phyloP scores from a whole-genome alignment of 257 asterid genomes.

The Solanum appendiculatum region DNA sequence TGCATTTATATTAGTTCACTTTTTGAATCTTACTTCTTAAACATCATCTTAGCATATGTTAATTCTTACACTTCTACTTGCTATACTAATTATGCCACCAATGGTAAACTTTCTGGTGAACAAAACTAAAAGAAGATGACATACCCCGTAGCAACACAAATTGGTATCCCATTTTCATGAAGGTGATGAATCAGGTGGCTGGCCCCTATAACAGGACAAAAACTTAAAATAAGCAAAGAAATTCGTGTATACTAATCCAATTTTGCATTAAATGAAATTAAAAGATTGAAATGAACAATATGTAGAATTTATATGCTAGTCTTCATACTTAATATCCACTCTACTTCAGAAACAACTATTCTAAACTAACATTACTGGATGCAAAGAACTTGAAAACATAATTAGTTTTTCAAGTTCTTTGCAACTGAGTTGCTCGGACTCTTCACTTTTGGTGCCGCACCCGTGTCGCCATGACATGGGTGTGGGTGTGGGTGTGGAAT shows the following conservation, averaged over 20 bases:
- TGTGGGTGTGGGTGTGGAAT: too few species aligned
- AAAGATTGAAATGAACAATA: neutral
- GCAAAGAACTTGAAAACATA: neutral
- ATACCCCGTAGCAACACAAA: conserved; percentile 93
- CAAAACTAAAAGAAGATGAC: conserved; percentile 1
- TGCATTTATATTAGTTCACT: conserved; percentile 11
- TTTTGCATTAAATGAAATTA: neutral
- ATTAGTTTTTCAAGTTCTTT: neutral
- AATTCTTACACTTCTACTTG: neutral
- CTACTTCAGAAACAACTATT: neutral
- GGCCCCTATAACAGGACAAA: conserved; percentile 48
- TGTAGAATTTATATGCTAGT: neutral
- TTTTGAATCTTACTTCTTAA: conserved; percentile 3
- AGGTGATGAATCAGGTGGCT: conserved; percentile 67
- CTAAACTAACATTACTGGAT: neutral
- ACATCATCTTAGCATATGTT: neutral
- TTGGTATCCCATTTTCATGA: conserved; percentile 75
- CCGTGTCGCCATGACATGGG: too few species aligned
- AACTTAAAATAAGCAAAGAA: neutral
- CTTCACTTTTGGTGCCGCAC: too few species aligned
- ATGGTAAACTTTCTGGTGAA: neutral
- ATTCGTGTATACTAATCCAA: neutral
- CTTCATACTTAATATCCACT: neutral
- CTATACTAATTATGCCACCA: neutral
- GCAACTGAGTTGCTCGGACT: too few species aligned